Conservation (phyloP, 2,329 filamentous ascomycete genomes). For the Fusarium sp. region DNA sequence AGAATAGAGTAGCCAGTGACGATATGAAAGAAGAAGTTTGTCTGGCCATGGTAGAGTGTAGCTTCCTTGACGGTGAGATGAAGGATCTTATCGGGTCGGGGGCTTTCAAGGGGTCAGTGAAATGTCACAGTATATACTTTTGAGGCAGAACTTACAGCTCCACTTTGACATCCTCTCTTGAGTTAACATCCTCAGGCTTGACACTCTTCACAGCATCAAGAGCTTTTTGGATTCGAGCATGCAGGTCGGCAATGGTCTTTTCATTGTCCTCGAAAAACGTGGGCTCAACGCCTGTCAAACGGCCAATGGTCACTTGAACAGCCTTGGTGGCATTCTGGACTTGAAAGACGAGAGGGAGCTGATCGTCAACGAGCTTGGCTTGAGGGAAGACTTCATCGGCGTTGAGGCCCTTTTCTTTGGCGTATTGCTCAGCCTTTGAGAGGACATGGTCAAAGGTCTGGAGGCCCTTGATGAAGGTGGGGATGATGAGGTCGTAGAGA, state of each 20-base stretch:
- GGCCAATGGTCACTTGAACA: slow-evolving; percentile 20
- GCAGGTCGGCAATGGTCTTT: slow-evolving; percentile 4
- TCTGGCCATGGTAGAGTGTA: not conserved
- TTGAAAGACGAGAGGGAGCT: slow-evolving; percentile 35
- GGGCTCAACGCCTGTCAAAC: slow-evolving; percentile 33
- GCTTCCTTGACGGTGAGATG: not conserved
- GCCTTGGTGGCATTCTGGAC: slow-evolving; percentile 35
- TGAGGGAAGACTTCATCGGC: slow-evolving; percentile 18
- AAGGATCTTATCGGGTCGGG: not conserved
- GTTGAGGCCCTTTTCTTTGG: slow-evolving; percentile 31
- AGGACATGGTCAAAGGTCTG: not conserved
- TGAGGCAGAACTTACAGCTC: not conserved
- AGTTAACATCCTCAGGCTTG: not conserved
- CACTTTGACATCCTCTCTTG: not conserved
- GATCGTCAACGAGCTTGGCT: slow-evolving; percentile 36
- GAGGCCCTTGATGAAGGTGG: not conserved
- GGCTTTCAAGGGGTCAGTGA: not conserved
- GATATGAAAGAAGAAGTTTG: slow-evolving; percentile 9
- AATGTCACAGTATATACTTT: not conserved
- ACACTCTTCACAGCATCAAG: not conserved
- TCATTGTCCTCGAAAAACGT: slow-evolving; percentile 19
- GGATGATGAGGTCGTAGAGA: slow-evolving; percentile 2
- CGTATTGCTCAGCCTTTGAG: slow-evolving; percentile 36
- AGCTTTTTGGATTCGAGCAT: not conserved
- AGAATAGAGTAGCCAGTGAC: slow-evolving; percentile 1